phyloP scores from a whole-genome alignment of 2,329 filamentous ascomycete genomes.

The Botrytis tulipae region DNA sequence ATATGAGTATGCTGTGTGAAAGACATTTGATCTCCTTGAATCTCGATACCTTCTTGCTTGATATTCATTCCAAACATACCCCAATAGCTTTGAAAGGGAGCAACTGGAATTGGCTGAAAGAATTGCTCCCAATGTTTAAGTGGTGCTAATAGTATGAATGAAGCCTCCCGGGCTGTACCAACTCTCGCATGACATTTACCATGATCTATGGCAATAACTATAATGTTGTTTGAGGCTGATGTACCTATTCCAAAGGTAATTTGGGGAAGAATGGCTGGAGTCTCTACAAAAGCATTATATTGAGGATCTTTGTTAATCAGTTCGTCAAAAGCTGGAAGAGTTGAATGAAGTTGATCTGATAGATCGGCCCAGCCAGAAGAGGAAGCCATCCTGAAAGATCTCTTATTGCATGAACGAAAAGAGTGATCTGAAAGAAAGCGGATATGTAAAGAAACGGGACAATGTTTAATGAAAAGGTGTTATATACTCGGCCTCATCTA shows the following conservation, averaged over 20 bases:
- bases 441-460: no score
- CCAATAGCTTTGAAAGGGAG: constrained; percentile 27
- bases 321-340: background rate
- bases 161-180: background rate
- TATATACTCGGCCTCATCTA: background rate
- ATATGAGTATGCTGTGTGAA: constrained; percentile 45
- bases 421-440: background rate
- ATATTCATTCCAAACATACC: constrained; percentile 45
- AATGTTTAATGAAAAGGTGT: background rate
- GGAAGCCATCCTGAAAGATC: background rate
- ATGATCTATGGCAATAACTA: background rate
- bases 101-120: constrained; percentile 22
- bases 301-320: background rate
- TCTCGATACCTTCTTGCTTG: constrained; percentile 48
- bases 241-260: background rate
- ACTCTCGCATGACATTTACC: background rate
- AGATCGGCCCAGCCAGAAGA: background rate
- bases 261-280: background rate
- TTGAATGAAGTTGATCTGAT: background rate
- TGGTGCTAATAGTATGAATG: background rate
- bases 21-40: constrained; percentile 44
- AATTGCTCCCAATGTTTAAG: constrained; percentile 26
- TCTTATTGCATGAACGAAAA: background rate
- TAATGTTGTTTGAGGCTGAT: background rate
- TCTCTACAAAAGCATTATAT: background rate